Evolutionary conservation across 768 basidiomycete species (phyloP), one percentile per base, ranked within the genome.

Genomic region (Podaxis sp.): DNA sequence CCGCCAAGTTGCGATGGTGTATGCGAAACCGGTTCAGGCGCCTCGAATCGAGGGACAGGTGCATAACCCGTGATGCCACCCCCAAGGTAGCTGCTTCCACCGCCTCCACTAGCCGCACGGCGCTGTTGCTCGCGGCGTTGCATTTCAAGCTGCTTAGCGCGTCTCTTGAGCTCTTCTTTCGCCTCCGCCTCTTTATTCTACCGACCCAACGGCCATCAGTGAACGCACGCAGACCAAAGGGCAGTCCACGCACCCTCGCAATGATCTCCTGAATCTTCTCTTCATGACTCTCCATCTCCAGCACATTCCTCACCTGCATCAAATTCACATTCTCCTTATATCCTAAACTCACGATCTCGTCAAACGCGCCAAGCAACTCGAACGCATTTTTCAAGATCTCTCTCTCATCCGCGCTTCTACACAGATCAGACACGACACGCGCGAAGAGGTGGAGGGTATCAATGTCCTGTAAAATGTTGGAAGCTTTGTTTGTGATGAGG

Each of bases 171-270:
- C 71, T 98, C 96, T 73, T 99, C 97, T 73, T 99, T 99, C 2
- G 96, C 97, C 70, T 99, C 97, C 5, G 94, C 94, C 76, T 99
- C 97, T 76, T 98, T 98, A 80, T 99, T 98, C 90, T 96, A 66
- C 57, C 25, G 54, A 46, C 29, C 25, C 52, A 27, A 49, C n/a
- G 12, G 40, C 63, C 12, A 46, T 64, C 27, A 60, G 22, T 15
- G 57, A 41, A 19, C 2, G 24, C 1, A 60, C 13, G 49, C 2
- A 40, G 54, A 58, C 52, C 59, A 1, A 22, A 19, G 54, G 49
- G 27, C 64, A 46, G 49, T 4, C 59, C 41, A 76, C 88, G 64
- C 71, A 95, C 94, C 74, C 92, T 84, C 11, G 95, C 91, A 67
- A 98, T 99, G 74, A 98, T 98, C 71, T 98, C 96, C 72, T 98